These are phyloP conservation scores for Penicillium ucsense DNA, from an alignment of 495 filamentous ascomycete species.

Conservation along the genomic window DNA sequence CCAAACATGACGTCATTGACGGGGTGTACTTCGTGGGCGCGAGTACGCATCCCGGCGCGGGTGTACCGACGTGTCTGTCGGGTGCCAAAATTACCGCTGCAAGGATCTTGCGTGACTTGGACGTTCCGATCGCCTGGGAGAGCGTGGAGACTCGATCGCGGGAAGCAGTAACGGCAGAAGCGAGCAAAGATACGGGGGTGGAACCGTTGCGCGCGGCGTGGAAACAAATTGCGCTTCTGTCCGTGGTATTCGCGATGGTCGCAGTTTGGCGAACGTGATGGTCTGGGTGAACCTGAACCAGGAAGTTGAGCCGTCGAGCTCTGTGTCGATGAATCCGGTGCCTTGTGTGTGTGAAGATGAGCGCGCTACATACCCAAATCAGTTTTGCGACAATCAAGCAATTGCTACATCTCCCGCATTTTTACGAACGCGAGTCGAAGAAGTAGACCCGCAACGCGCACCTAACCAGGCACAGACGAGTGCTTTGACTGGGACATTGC, in stretches of 20 bases:
- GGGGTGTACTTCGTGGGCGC: slow-evolving; percentile 57
- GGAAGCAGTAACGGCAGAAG: background rate
- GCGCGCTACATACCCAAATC: too few relatives aligned
- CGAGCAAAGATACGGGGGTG: too few relatives aligned
- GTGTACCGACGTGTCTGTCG: slow-evolving; percentile 58
- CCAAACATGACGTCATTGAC: slow-evolving; percentile 35
- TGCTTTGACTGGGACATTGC: too few relatives aligned
- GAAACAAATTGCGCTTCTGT: background rate
- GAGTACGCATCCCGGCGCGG: slow-evolving; percentile 60
- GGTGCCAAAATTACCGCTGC: slow-evolving; percentile 51
- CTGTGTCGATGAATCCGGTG: too few relatives aligned
- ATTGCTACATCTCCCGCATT: too few relatives aligned
- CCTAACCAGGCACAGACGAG: too few relatives aligned
- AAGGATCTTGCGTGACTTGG: slow-evolving; percentile 37
- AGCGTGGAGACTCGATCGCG: background rate
- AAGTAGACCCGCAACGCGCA: too few relatives aligned
- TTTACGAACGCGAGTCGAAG: too few relatives aligned
- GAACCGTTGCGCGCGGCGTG: background rate
- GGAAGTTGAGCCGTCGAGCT: too few relatives aligned
- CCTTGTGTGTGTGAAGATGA: too few relatives aligned
- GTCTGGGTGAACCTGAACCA: too few relatives aligned
- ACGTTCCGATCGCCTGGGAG: background rate
- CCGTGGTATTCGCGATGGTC: background rate
- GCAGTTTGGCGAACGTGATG: background rate
- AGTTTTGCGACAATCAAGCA: too few relatives aligned